Conservation (phyloP, 2,329 filamentous ascomycete species). For the Cercospora janseana region DNA sequence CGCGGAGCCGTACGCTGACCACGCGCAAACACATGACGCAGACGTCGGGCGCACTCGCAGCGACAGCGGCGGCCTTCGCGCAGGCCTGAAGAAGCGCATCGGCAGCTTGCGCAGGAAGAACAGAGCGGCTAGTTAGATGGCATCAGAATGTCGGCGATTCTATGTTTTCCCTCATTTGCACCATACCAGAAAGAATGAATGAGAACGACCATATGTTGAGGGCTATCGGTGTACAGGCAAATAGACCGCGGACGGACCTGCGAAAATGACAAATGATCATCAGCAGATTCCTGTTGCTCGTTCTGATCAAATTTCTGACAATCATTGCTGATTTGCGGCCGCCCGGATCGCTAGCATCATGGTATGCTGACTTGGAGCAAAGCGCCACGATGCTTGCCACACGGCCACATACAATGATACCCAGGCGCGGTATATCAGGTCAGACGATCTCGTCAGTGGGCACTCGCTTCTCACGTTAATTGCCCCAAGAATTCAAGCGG, state of each 20-base stretch:
- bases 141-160: neutral
- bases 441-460: no score
- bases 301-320: neutral
- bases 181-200: slow-evolving; percentile 9
- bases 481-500: no score
- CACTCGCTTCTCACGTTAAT: no score
- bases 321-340: neutral
- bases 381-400: no score
- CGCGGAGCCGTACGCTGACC: slow-evolving; percentile 35
- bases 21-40: slow-evolving; percentile 30
- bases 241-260: slow-evolving; percentile 7
- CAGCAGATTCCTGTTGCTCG: neutral
- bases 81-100: slow-evolving; percentile 48
- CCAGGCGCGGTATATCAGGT: no score
- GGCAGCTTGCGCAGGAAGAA: slow-evolving; percentile 45
- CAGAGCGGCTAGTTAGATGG: neutral
- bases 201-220: neutral
- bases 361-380: neutral
- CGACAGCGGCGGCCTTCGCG: slow-evolving; percentile 35
- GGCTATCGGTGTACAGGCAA: neutral
- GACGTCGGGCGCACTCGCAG: slow-evolving; percentile 33
- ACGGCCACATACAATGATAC: no score
- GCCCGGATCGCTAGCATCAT: neutral
- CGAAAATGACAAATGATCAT: slow-evolving; percentile 5
- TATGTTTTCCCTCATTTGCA: slow-evolving; percentile 8